Conservation (phyloP, 2,329 filamentous ascomycete genomes). For the Fusarium sarcochroum region DNA sequence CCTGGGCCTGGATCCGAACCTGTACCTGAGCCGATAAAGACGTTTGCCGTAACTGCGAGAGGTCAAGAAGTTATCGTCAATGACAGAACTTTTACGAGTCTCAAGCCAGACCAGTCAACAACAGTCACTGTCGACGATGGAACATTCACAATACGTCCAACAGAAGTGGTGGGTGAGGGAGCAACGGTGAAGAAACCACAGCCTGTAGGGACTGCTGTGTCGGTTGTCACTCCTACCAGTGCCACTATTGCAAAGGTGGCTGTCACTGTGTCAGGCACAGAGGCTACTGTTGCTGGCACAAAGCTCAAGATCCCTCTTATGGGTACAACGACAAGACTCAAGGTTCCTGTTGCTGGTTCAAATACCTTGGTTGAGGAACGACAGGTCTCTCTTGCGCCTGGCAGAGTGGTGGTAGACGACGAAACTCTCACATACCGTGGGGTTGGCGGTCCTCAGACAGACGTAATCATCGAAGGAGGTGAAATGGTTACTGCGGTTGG, state of each 20-base stretch:
- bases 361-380: conserved; percentile 54
- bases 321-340: conserved; percentile 56
- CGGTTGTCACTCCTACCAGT: conserved; percentile 54
- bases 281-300: conserved; percentile 59
- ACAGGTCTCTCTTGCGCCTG: conserved; percentile 54
- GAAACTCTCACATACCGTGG: conserved; percentile 56
- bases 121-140: conserved; percentile 58
- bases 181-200: conserved; percentile 60
- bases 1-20: conserved; percentile 3
- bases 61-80: conserved; percentile 64
- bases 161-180: conserved; percentile 60
- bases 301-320: conserved; percentile 58
- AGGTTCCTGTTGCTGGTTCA: conserved; percentile 54
- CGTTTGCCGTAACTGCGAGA: conserved; percentile 61
- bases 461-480: conserved; percentile 64
- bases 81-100: conserved; percentile 59
- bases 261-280: conserved; percentile 59
- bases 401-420: conserved; percentile 53
- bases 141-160: conserved; percentile 65
- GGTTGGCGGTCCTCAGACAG: conserved; percentile 54
- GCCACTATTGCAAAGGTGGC: conserved; percentile 57
- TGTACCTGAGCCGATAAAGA: conserved; percentile 26
- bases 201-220: conserved; percentile 49
- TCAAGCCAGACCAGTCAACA: conserved; percentile 55
- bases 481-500: conserved; percentile 62